Conservation (phyloP, 768 basidiomycete species). For the Amanita phalloides region DNA sequence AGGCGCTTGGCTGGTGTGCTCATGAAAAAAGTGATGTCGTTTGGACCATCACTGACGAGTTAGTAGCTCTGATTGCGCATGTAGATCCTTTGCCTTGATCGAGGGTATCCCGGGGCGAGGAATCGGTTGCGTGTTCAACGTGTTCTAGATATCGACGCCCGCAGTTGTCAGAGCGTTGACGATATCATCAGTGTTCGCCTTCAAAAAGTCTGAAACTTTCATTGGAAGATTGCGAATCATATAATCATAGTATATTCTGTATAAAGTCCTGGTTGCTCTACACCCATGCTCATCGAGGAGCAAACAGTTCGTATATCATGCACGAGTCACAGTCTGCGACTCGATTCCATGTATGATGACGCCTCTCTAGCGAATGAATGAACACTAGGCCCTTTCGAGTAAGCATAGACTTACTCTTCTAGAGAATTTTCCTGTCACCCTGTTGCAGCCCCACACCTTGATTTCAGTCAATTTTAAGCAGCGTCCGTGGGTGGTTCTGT, state of each 20-base stretch:
- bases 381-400: background rate
- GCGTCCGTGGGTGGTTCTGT: conserved; percentile 15
- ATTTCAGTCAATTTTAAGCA: conserved; percentile 31
- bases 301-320: background rate
- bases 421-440: conserved; percentile 28
- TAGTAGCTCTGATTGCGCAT: no score
- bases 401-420: conserved; percentile 22
- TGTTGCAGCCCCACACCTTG: conserved; percentile 47
- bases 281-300: background rate
- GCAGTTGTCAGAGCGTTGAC: conserved; percentile 60
- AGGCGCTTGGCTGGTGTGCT: no score
- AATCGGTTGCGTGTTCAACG: conserved; percentile 28
- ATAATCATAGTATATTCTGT: no score
- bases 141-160: conserved; percentile 74
- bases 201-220: no score
- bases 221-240: background rate
- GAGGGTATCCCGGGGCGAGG: conserved; percentile 61
- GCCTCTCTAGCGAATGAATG: conserved; percentile 15
- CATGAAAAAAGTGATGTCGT: no score
- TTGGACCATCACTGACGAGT: no score
- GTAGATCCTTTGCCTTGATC: conserved; percentile 33
- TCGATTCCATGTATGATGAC: conserved; percentile 22
- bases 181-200: conserved; percentile 32
- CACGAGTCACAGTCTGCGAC: conserved; percentile 8
- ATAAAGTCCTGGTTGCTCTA: no score